Evolutionary conservation across 306 rosid species (phyloP), one percentile per base, ranked within the genome.

Genomic region (Cicer cuneatum): DNA sequence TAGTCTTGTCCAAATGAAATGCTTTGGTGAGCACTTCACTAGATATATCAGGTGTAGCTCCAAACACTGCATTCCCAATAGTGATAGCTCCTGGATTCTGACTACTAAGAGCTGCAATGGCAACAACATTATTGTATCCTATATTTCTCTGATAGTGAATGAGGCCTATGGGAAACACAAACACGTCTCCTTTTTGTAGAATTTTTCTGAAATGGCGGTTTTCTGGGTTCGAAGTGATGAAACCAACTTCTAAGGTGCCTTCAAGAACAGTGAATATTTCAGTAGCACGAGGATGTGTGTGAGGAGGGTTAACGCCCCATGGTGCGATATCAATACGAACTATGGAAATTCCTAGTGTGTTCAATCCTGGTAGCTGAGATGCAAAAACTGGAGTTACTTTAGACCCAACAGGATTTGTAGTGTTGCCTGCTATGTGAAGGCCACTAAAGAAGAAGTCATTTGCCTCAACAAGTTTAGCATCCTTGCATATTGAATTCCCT

Each of bases 261-360:
- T 77, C 72, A 2, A 84, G 64, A 48, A 84, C 81, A 0, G 83
- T 81, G 0, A 84, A 16, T 15, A 84, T 33, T 53, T 84, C 85
- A 1, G 81, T 62, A 37, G 85, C 85, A 0, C 85, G 83, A 68
- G 85, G 87, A 76, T 84, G 87, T 0, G 64, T 16, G 68, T 84
- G 87, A 35, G 83, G 85, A 77, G 87, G 85, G 69, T 84, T 84
- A 40, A 77, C n/a, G 1, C 87, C 83, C 85, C 75, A 73, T 2
- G 85, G 78, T 5, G 76, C 87, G 0, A 8, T 53, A 66, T 81
- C 87, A 7, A 84, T 7, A 37, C 85, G 85, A 40, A 67, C 87
- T 0, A 84, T 5, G 9, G 85, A 69, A 29, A 84, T 49, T 4
- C 72, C 83, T 0, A 77, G 59, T 39, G 87, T 77, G 76, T 81